Percentiles rank a stretch among this genome's conserved stretches.
Conservation (phyloP, 129 eudicot genomes). For the Sambucus nigra region DNA sequence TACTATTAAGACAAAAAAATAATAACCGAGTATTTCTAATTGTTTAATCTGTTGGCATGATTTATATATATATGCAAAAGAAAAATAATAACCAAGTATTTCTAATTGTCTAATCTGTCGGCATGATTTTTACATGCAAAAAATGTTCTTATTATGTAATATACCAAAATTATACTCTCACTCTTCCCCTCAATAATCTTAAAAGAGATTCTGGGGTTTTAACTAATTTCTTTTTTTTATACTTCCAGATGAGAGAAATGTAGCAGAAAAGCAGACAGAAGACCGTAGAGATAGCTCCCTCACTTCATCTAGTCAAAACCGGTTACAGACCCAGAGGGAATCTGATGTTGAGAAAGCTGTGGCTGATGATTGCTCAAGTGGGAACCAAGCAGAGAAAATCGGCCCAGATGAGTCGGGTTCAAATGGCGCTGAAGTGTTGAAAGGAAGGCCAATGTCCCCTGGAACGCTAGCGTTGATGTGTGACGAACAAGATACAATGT, state of each 20-base stretch:
- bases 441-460: conserved; percentile 75
- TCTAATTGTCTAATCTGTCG: too few species aligned
- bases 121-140: too few species aligned
- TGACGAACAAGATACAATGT: conserved; percentile 76
- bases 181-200: too few species aligned
- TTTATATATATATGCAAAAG: too few species aligned
- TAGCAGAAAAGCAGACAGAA: conserved; percentile 27
- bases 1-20: too few species aligned
- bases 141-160: too few species aligned
- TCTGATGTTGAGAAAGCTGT: conserved; percentile 25
- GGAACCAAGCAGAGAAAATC: conserved; percentile 32
- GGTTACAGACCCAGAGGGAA: conserved; percentile 36
- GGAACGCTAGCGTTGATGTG: conserved; percentile 92
- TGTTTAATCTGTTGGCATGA: too few species aligned
- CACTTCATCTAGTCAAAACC: conserved; percentile 42
- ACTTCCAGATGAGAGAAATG: conserved; percentile 32
- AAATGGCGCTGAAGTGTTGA: conserved; percentile 51
- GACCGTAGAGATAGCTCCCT: conserved; percentile 38
- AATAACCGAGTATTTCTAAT: too few species aligned
- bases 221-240: conserved; percentile 2
- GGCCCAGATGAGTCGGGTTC: conserved; percentile 31
- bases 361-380: conserved; percentile 25
- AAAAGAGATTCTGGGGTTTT: too few species aligned
- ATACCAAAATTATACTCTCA: too few species aligned
- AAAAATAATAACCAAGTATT: too few species aligned